These are phyloP conservation scores for Rubia occidens DNA, from an alignment of 305 asterid genomes.

Conservation along the genomic window DNA sequence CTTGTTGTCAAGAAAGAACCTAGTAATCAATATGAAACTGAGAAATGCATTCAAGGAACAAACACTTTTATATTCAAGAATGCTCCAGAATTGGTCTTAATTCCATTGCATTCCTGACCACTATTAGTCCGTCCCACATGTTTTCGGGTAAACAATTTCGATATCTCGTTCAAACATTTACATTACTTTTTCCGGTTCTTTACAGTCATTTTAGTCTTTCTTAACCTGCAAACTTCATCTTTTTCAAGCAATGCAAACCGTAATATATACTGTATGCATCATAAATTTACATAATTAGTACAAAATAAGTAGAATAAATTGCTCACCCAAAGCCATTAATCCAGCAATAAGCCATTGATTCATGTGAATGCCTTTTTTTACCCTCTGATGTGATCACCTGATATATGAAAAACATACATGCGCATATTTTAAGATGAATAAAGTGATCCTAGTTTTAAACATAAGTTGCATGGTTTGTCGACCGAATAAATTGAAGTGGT, in stretches of 20 bases:
- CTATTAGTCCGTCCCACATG: neutral
- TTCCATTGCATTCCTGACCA: neutral
- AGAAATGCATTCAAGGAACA: neutral
- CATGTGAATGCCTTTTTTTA: too few species aligned
- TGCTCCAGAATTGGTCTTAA: neutral
- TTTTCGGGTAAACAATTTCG: neutral
- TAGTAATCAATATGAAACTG: neutral
- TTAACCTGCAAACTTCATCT: neutral
- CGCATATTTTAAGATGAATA: too few species aligned
- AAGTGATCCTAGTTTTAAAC: too few species aligned
- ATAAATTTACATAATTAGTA: neutral
- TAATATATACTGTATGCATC: neutral
- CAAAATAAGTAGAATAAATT: neutral
- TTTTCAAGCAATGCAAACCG: neutral
- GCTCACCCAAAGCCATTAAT: slow-evolving; percentile 73
- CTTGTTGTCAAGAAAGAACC: neutral
- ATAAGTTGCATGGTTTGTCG: too few species aligned
- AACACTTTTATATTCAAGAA: neutral
- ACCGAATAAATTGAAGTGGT: too few species aligned
- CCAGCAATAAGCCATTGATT: slow-evolving; percentile 51
- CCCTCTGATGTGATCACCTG: too few species aligned
- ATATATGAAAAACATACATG: too few species aligned
- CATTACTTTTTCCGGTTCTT: neutral
- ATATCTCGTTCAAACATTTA: neutral
- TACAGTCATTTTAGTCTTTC: neutral